Conservation (phyloP, 116 monocot species). For the Trichopus zeylanicus region DNA sequence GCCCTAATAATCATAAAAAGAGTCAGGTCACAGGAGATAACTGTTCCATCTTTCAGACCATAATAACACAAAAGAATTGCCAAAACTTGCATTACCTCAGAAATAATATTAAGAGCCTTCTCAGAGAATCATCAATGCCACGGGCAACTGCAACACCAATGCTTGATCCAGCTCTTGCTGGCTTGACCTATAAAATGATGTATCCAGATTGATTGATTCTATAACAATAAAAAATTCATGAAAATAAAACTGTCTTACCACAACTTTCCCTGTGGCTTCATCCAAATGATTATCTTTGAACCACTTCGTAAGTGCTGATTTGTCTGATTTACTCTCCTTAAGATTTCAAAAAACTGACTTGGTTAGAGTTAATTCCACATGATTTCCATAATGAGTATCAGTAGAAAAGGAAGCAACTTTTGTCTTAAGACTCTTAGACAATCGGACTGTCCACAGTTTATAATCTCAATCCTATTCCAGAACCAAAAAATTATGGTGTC, state of each 20-base stretch:
- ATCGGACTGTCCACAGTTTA: too few relatives aligned
- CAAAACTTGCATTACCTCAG: constrained; percentile 50
- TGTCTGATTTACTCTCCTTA: constrained; percentile 41
- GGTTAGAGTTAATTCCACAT: neutral
- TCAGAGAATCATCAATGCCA: constrained; percentile 75
- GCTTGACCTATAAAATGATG: constrained; percentile 57
- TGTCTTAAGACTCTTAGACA: too few relatives aligned
- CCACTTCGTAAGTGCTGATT: constrained; percentile 42
- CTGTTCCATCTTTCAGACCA: neutral
- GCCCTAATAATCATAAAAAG: constrained; percentile 25
- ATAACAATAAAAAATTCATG: constrained; percentile 6
- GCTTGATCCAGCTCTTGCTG: constrained; percentile 83
- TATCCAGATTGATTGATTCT: constrained; percentile 5
- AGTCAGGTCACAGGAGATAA: neutral
- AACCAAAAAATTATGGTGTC: too few relatives aligned
- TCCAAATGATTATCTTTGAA: constrained; percentile 51
- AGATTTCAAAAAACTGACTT: constrained; percentile 3
- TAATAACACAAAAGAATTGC: neutral
- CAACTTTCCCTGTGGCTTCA: constrained; percentile 63
- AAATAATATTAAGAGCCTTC: constrained; percentile 63
- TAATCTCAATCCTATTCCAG: too few relatives aligned
- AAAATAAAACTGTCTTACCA: constrained; percentile 37
- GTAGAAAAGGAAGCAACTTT: too few relatives aligned
- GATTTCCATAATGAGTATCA: neutral
- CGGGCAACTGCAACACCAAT: constrained; percentile 78